phyloP scores from a whole-genome alignment of 164 flowering plant genomes.

The Stephania yunnanensis region DNA sequence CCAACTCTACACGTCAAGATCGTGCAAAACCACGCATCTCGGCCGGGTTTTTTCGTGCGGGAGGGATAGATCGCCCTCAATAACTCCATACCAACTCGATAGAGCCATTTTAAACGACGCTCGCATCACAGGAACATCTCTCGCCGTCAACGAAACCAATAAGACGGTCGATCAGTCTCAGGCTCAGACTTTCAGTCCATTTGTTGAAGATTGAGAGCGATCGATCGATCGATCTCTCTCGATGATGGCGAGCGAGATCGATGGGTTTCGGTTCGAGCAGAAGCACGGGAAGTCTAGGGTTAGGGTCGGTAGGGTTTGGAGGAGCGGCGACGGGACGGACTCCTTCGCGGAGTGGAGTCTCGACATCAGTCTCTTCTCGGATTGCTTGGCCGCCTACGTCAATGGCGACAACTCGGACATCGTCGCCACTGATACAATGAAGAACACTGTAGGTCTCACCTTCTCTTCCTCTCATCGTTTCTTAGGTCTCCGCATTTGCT shows the following conservation, averaged over 20 bases:
- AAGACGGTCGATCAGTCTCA: too few relatives aligned
- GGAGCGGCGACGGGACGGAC: constrained; percentile 41
- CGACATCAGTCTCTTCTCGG: constrained; percentile 62
- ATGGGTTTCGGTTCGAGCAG: constrained; percentile 62
- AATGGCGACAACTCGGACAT: constrained; percentile 75
- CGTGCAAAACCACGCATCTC: too few relatives aligned
- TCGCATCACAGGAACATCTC: neutral
- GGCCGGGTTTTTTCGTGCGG: too few relatives aligned
- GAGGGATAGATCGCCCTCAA: too few relatives aligned
- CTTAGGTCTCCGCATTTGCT: neutral
- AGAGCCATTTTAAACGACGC: neutral
- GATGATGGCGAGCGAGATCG: constrained; percentile 33
- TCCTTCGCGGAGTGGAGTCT: constrained; percentile 83
- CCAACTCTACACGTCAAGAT: too few relatives aligned
- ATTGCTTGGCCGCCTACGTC: constrained; percentile 59
- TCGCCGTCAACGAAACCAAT: neutral
- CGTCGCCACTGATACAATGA: constrained; percentile 98
- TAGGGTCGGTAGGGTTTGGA: constrained; percentile 88
- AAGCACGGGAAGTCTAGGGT: constrained; percentile 83
- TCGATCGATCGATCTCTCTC: neutral
- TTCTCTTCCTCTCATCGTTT: neutral
- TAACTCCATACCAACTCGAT: too few relatives aligned
- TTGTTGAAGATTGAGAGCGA: neutral
- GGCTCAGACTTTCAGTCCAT: too few relatives aligned
- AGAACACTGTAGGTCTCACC: constrained; percentile 60